phyloP scores from a whole-genome alignment of 805 yeast species.

The Kuraishia cidri region DNA sequence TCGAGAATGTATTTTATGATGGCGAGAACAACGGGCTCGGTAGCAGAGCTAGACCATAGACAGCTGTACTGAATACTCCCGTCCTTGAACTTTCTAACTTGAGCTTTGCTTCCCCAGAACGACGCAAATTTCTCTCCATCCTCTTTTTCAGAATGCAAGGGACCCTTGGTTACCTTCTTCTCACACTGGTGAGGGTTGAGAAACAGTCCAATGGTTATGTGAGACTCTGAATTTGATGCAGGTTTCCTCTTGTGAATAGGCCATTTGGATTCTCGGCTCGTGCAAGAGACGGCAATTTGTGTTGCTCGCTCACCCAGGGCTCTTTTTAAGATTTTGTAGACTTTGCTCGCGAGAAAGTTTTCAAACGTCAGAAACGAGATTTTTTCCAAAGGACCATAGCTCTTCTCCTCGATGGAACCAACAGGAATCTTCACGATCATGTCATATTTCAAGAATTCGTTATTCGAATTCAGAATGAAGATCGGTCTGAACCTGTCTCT shows the following conservation, averaged over 20 bases:
- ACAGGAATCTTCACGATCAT: slow-evolving; percentile 44
- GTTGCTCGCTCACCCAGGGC: slow-evolving; percentile 46
- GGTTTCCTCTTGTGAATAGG: slow-evolving; percentile 12
- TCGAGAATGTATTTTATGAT: slow-evolving; percentile 58
- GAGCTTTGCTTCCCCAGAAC: slow-evolving; percentile 87
- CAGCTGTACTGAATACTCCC: slow-evolving; percentile 88
- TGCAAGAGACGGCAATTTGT: slow-evolving; percentile 25
- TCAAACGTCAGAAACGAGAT: slow-evolving; percentile 65
- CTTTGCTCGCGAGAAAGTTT: slow-evolving; percentile 50
- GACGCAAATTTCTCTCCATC: slow-evolving; percentile 58
- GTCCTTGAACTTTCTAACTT: slow-evolving; percentile 86
- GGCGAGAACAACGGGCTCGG: slow-evolving; percentile 54
- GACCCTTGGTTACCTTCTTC: slow-evolving; percentile 81
- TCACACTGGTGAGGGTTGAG: slow-evolving; percentile 70
- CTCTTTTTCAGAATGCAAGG: slow-evolving; percentile 50
- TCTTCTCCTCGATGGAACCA: slow-evolving; percentile 24
- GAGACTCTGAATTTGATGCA: slow-evolving; percentile 11
- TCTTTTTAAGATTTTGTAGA: slow-evolving; percentile 45
- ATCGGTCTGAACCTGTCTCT: slow-evolving; percentile 77
- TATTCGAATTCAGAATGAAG: slow-evolving; percentile 52
- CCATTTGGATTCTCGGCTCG: neutral
- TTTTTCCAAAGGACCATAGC: slow-evolving; percentile 63
- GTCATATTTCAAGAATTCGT: slow-evolving; percentile 59
- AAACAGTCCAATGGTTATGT: slow-evolving; percentile 50
- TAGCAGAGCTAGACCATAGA: slow-evolving; percentile 60